Base-by-base conservation (phyloP, 2,329 filamentous ascomycete genomes). In the Knufia fluminis region DNA sequence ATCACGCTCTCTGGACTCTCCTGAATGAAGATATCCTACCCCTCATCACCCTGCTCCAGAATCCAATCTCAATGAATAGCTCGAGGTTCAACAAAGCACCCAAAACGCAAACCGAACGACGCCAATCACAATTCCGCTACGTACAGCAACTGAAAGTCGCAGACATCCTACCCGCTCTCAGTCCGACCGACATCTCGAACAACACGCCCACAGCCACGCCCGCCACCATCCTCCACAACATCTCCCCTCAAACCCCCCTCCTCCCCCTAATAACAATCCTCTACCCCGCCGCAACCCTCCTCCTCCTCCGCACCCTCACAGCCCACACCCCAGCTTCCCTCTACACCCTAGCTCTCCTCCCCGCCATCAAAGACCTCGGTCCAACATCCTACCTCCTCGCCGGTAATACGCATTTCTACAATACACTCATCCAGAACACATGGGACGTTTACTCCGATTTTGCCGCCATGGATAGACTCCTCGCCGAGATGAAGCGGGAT, bases 401-500 rank as follows among this genome's bases (percentile, higher is more conserved):
- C 10, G 63, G 65, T 12, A 68, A 66, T 6, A 62, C 63, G 1
- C 61, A 60, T 1, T 63, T 73, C 19, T 72, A 68, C 58, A 71
- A 72, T 52, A 68, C 71, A 36, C 57, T 71, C 52, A 63, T 73
- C 24, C 60, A 62, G 33, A 66, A 69, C 51, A 61, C 66, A 50
- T 73, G 71, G 70, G 58, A 60, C 33, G 64, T 65, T 3, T 67
- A 66, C 45, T 64, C 64, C 4, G 66, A 71, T 39, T 57, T 73
- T 1, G 61, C 64, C 4, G 64, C 61, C 14, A 64, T 73, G 24
- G 58, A 68, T 2, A 57, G 61, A 1, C 59, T 71, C 8, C 57
- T 72, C 8, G 57, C 58, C 20, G 69, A 73, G 41, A 73, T 73
- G 70, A 63, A 70, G 43, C 57, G 64, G n/a, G 63, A 60, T 3